These are phyloP conservation scores for Colletotrichum brevisporum DNA, from an alignment of 2,329 filamentous ascomycete genomes.

Conservation along the genomic window DNA sequence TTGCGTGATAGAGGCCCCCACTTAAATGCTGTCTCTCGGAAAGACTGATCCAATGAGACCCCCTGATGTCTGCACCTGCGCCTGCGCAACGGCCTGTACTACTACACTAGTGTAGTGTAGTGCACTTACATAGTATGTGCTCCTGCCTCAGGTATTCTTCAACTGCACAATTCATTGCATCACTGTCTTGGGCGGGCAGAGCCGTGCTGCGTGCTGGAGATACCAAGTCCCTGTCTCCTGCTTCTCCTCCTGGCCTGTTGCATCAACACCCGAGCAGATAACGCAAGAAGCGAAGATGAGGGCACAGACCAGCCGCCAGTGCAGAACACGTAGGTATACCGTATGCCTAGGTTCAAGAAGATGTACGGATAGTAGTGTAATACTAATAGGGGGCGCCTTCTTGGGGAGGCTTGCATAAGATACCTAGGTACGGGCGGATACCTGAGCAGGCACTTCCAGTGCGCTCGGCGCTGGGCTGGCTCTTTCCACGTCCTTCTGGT, in stretches of 20 bases:
- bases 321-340: slow-evolving; percentile 6
- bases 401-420: slow-evolving; percentile 11
- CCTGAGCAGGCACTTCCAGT: no score
- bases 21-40: neutral
- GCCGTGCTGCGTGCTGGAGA: slow-evolving; percentile 8
- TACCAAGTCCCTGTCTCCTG: neutral
- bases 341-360: no score
- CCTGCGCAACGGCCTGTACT: neutral
- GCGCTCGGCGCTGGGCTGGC: neutral
- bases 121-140: slow-evolving; percentile 14
- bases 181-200: slow-evolving; percentile 18
- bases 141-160: slow-evolving; percentile 36
- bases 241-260: slow-evolving; percentile 3
- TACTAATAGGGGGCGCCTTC: no score
- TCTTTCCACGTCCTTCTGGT: neutral
- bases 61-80: neutral
- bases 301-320: slow-evolving; percentile 7
- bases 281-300: neutral
- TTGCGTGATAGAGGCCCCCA: slow-evolving; percentile 22
- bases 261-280: slow-evolving; percentile 23
- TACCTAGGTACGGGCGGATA: no score
- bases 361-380: no score
- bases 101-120: no score
- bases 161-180: slow-evolving; percentile 37
- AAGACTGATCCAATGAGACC: slow-evolving; percentile 16